Percentiles rank a stretch among this genome's conserved stretches.
Conservation (phyloP, 2,329 filamentous ascomycete species). For the Cladosporium halotolerans region DNA sequence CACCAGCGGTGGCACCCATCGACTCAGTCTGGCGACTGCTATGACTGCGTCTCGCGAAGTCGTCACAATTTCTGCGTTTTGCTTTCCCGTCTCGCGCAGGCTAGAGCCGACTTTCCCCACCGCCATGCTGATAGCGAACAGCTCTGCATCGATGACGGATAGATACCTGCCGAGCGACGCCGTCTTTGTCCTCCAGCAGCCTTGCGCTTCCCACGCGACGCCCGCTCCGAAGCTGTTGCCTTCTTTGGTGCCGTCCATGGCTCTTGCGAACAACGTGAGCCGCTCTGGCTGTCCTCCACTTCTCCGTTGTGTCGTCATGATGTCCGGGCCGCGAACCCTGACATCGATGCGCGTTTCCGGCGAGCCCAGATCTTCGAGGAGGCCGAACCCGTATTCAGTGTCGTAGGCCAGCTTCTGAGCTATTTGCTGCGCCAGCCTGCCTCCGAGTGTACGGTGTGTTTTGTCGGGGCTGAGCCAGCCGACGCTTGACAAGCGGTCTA, state of each 20-base stretch:
- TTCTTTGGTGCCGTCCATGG: background rate
- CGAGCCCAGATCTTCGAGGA: background rate
- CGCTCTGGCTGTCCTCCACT: background rate
- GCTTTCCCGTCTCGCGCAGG: background rate
- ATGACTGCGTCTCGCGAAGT: background rate
- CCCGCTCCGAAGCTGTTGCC: background rate
- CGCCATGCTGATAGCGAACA: background rate
- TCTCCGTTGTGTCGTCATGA: background rate
- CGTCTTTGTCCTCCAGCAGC: background rate
- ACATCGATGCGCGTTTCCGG: background rate
- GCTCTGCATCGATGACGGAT: background rate
- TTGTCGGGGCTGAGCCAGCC: background rate
- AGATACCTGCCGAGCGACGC: background rate
- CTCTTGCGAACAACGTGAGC: background rate
- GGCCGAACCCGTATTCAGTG: background rate
- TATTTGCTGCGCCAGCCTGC: background rate
- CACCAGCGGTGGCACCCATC: background rate
- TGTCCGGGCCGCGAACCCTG: background rate
- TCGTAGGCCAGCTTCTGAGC: background rate
- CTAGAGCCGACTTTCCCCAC: background rate
- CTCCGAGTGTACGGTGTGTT: background rate
- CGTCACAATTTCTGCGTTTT: background rate
- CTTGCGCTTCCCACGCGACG: background rate
- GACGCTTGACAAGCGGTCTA: background rate
- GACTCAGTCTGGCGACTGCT: background rate